Base-by-base conservation (phyloP, 2,329 filamentous ascomycete genomes). In the Cytospora piceicola region DNA sequence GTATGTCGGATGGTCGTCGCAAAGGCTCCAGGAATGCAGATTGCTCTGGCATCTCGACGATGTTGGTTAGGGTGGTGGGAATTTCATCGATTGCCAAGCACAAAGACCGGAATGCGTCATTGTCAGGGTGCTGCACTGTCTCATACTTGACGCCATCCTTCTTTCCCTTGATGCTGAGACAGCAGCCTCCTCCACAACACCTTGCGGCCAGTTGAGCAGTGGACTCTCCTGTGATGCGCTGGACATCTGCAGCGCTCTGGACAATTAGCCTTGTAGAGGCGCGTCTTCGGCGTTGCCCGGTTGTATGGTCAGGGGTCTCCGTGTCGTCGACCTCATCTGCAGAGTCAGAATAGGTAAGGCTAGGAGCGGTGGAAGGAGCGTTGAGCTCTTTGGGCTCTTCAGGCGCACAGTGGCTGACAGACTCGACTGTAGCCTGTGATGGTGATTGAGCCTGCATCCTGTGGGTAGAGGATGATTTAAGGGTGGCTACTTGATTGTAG, bases 91-190 rank as follows among this genome's bases (percentile, higher is more conserved):
- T 83, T 72, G 90, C 91, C 71, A 98, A 84, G 61, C 88, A 83
- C 58, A 99, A 83, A 67, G 90, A 92, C 64, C 87, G 85, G 80
- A 91, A 99, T 20, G 95, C 95, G 67, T 90, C 85, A 72, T 96
- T 98, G 76, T 95, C 88, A 1, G 94, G 94, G 2, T 87, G 73
- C 20, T 80, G 72, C 24, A 89, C 76, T 8, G 73, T 74, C 72
- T 88, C 86, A 65, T 83, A 86, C 51, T 84, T 77, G 55, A 86
- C 67, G 36, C 78, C 79, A 2, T 80, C 75, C 59, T 77, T 79
- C 69, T 80, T 79, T 59, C 76, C 75, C 57, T 77, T 77, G 58
- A 82, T 68, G 59, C 79, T 82, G 76, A 88, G 81, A 72, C 86
- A 89, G 76, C 87, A 89, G 64, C 86, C 86, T 34, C 86, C 87